Conservation (phyloP, 140 eudicot species). For the Flaveria floridana region DNA sequence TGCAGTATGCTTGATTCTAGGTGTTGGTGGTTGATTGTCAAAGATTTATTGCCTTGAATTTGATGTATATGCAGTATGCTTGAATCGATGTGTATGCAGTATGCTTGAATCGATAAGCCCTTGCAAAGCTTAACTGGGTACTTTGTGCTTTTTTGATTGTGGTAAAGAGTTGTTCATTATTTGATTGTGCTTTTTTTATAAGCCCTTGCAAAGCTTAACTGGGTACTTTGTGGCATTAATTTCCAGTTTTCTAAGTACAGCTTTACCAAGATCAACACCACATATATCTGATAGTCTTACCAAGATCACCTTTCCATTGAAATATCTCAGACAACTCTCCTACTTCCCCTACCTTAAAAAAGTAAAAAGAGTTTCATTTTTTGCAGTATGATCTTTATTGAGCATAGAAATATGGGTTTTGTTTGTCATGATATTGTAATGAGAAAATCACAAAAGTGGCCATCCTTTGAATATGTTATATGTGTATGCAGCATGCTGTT, state of each 20-base stretch:
- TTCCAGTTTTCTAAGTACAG: slow-evolving; percentile 58
- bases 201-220: slow-evolving; percentile 48
- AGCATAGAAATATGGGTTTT: background rate
- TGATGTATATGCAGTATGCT: no score
- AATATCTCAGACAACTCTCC: slow-evolving; percentile 68
- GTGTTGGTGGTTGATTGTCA: no score
- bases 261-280: slow-evolving; percentile 68
- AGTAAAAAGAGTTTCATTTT: background rate
- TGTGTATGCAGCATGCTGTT: no score
- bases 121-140: no score
- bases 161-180: slow-evolving; percentile 21
- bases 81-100: no score
- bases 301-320: slow-evolving; percentile 72
- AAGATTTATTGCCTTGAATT: no score
- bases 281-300: slow-evolving; percentile 60
- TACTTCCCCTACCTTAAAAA: slow-evolving; percentile 62
- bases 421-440: background rate
- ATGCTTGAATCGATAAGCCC: no score
- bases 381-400: background rate
- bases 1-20: no score
- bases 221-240: slow-evolving; percentile 63
- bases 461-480: background rate
- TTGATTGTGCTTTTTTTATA: slow-evolving; percentile 48
- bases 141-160: no score
- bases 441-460: background rate